Evolutionary conservation across 2,329 filamentous ascomycete genomes (phyloP), one percentile per base, ranked within the genome.

Genomic region (Colletotrichum lentis): DNA sequence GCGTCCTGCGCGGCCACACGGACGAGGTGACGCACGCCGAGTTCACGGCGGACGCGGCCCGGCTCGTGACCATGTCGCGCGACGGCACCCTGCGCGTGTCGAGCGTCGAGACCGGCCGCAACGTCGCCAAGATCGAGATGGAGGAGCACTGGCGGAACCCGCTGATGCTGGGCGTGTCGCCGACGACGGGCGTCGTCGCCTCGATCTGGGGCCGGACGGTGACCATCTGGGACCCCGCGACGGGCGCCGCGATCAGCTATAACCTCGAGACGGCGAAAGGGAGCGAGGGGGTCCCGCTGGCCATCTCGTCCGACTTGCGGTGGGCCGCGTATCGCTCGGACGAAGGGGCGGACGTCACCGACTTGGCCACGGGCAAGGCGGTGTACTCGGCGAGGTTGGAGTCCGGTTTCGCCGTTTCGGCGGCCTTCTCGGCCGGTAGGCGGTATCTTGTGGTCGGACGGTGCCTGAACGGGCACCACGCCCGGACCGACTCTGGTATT

Each of bases 1-100:
- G 65, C 24, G 54, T 70, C 2, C 62, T 69, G 14, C 53, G 69
- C 12, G 56, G 62, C 14, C 69, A 70, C 66, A 66, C 69, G 7
- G 69, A 69, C 27, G 69, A 69, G 16, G 69, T 70, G 2, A 65
- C 67, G 18, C 66, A 70, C 20, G 66, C 66, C 18, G 56, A 58
- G n/a, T 70, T 69, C 62, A 66, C 69, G 22, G 47, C 62, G 20
- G 66, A 54, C 16, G 66, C 62, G 4, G 27, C 44, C 1, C 37
- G 31, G 31, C 47, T 69, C 14, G 69, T 66, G 6, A 69, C 61
- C 0, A 62, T 69, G 49, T 62, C 66, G 3, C 49, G 57, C 24
- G 69, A 70, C 37, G 69, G 69, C 14, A 70, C 69, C 1, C 37
- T 70, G 54, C 20, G 69, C 2, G 54, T 70, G 1, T 66, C 69